Evolutionary conservation across 148 eudicot genomes (phyloP), one percentile per base, ranked within the genome.

Genomic region (Bassia scoparia): DNA sequence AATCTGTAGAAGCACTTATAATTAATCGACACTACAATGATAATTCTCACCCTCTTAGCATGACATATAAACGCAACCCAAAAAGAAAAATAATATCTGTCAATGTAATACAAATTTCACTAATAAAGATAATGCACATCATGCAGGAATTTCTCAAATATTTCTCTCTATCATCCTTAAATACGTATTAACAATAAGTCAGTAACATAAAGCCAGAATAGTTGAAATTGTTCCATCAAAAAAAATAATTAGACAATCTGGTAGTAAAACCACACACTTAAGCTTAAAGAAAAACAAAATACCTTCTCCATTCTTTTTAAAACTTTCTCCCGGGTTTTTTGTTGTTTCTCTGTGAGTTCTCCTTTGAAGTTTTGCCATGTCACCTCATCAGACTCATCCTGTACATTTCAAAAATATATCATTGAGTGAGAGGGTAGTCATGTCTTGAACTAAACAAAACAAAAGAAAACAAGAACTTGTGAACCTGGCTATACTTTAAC

Each of bases 281-380:
- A 35, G n/a, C 41, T 31, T 33, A 50, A 23, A 15, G 33, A 66
- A 37, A 61, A 53, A 61, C 49, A 27, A 82, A 80, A 76, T 79
- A 82, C 99, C 97, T 96, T 96, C 81, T 96, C 97, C 79, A 92
- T 88, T 77, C 97, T 84, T 77, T 96, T 96, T 49, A 92, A 72
- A 74, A 96, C 93, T 81, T 96, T 96, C 67, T 89, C 97, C 68
- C 99, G 93, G 18, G 99, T 96, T 80, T 96, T 92, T 67, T 96
- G 96, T 83, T 96, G 99, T 86, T 90, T 96, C 83, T 96, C 99
- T 13, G 99, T 96, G 76, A 96, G 96, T 79, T 92, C 95, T 29
- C 99, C 99, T 81, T 87, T 92, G 87, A 81, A 92, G 69, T 81
- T 92, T 88, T 96, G 99, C 99, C 99, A 96, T 17, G 92, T 96